Percentiles rank a stretch among this genome's conserved stretches.
These are phyloP conservation scores for Hericium coralloides DNA, from an alignment of 768 basidiomycete genomes.

Conservation along the genomic window DNA sequence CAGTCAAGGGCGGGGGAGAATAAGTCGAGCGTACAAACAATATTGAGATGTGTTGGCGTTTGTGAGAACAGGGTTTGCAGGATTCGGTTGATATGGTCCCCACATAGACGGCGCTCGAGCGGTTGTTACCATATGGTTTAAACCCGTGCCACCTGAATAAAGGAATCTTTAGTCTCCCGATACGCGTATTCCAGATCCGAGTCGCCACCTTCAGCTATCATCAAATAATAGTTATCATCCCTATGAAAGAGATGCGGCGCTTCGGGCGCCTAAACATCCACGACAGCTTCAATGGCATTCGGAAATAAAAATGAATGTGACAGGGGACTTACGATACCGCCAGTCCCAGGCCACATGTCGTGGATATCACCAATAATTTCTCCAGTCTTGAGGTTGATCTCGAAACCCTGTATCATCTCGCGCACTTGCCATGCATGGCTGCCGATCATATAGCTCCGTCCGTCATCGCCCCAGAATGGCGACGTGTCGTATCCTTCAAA, in stretches of 20 bases:
- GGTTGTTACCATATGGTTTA: conserved; percentile 16
- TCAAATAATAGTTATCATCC: conserved; percentile 25
- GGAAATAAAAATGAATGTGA: background rate
- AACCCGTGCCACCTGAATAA: conserved; percentile 20
- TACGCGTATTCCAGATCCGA: background rate
- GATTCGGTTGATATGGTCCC: conserved; percentile 20
- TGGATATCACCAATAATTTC: conserved; percentile 9
- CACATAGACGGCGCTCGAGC: conserved; percentile 22
- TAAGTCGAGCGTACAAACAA: background rate
- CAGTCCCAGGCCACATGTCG: conserved; percentile 10
- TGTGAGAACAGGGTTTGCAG: conserved; percentile 20
- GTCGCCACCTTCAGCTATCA: conserved; percentile 26
- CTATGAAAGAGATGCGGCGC: conserved; percentile 19
- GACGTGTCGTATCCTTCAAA: conserved; percentile 27
- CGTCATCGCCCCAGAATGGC: conserved; percentile 25
- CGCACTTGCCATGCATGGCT: conserved; percentile 17
- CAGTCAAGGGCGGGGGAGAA: background rate
- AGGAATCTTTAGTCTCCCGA: background rate
- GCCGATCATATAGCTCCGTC: conserved; percentile 24
- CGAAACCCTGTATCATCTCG: conserved; percentile 19
- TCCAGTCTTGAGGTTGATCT: conserved; percentile 18
- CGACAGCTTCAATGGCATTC: background rate
- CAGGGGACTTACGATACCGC: conserved; percentile 7
- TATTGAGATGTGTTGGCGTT: conserved; percentile 16
- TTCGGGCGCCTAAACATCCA: conserved; percentile 13